Conservation (phyloP, 805 yeast species). For the Debaryomyces prosopidis region DNA sequence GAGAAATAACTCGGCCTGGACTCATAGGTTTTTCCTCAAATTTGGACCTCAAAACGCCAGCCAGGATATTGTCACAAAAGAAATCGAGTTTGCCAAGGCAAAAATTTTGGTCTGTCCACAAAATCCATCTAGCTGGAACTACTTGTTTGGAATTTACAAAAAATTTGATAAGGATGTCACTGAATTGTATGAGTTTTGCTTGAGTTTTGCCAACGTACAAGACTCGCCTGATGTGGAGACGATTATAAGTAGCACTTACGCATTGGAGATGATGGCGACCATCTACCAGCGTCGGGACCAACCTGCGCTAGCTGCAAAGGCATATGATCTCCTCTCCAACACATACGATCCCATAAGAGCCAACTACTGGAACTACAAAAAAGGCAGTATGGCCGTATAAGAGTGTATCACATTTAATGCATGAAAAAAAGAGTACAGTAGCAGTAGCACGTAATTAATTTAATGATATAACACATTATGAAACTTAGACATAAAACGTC, state of each 20-base stretch:
- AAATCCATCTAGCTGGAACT: conserved; percentile 86
- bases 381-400: conserved; percentile 2
- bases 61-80: conserved; percentile 29
- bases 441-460: neutral
- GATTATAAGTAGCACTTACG: conserved; percentile 51
- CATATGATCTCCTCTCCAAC: conserved; percentile 52
- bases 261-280: conserved; percentile 61
- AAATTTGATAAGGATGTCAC: conserved; percentile 23
- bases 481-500: too few relatives aligned
- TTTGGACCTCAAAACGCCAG: conserved; percentile 13
- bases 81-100: conserved; percentile 51
- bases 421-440: neutral
- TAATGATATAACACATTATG: too few relatives aligned
- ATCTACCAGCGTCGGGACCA: conserved; percentile 39
- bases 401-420: too few relatives aligned
- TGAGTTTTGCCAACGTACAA: conserved; percentile 33
- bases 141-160: conserved; percentile 58
- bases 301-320: conserved; percentile 33
- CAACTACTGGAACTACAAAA: conserved; percentile 61
- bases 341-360: conserved; percentile 63
- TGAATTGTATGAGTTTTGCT: conserved; percentile 48
- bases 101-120: conserved; percentile 67
- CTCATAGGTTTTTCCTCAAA: conserved; percentile 69
- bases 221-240: conserved; percentile 18
- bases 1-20: conserved; percentile 93